Evolutionary conservation across 148 eudicot genomes (phyloP).

Genomic region (Pharnaceum exiguum): DNA sequence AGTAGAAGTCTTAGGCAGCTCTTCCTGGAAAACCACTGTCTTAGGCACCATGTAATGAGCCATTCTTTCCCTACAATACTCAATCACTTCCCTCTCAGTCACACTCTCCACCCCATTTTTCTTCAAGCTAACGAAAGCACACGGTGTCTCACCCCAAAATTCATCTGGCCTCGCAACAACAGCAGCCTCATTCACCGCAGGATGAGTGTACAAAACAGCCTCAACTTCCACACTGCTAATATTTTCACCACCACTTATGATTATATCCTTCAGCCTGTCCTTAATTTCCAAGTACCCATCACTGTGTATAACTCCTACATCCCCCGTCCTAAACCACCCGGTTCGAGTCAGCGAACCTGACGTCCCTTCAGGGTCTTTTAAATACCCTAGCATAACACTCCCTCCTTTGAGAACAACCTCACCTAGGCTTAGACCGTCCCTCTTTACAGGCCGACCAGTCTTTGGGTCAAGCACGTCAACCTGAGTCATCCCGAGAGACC

Average conservation of each 20-base stretch:
- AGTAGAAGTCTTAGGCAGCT: constrained; percentile 52
- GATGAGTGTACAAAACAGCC: constrained; percentile 26
- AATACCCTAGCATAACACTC: constrained; percentile 38
- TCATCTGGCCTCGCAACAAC: constrained; percentile 48
- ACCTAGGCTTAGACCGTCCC: constrained; percentile 35
- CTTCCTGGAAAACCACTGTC: constrained; percentile 42
- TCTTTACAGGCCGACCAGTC: constrained; percentile 24
- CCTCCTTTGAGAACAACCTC: constrained; percentile 41
- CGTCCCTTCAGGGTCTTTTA: constrained; percentile 37
- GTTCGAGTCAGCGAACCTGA: constrained; percentile 21
- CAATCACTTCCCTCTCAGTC: constrained; percentile 30
- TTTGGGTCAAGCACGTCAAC: constrained; percentile 28
- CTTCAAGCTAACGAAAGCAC: constrained; percentile 46
- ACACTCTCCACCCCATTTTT: background rate
- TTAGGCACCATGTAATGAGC: constrained; percentile 56
- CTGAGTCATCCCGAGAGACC: constrained; percentile 18
- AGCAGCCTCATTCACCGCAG: constrained; percentile 38
- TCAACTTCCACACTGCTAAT: constrained; percentile 48
- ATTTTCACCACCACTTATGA: constrained; percentile 48
- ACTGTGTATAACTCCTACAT: constrained; percentile 40
- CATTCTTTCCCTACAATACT: constrained; percentile 41
- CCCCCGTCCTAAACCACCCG: constrained; percentile 51
- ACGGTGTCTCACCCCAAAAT: constrained; percentile 61
- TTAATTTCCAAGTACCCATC: constrained; percentile 54
- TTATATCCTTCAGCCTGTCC: constrained; percentile 40